These are phyloP conservation scores for Amylostereum chailletii DNA, from an alignment of 1,284 basidiomycete species.

Conservation along the genomic window DNA sequence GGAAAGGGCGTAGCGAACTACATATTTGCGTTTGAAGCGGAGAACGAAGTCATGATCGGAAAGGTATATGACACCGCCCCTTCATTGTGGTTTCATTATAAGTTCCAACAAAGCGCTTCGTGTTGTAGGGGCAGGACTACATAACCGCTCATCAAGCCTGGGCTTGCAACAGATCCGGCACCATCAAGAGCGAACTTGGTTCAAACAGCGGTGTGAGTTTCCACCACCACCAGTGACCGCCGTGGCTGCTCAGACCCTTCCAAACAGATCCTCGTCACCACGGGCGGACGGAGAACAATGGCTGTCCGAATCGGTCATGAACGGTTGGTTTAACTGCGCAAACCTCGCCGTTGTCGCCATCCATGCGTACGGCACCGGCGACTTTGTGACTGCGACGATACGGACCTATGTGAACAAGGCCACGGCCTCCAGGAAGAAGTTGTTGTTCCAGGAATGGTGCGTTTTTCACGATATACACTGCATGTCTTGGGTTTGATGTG, in stretches of 20 bases:
- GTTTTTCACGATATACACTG: neutral
- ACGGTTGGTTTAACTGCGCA: conserved; percentile 23
- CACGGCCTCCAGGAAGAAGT: conserved; percentile 21
- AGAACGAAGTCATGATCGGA: conserved; percentile 33
- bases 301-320: conserved; percentile 24
- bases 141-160: conserved; percentile 20
- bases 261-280: conserved; percentile 24
- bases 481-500: neutral
- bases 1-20: conserved; percentile 33
- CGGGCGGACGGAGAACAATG: conserved; percentile 28
- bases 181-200: conserved; percentile 23
- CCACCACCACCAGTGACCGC: neutral
- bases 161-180: conserved; percentile 29
- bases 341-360: conserved; percentile 29
- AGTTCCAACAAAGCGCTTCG: neutral
- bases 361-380: conserved; percentile 29
- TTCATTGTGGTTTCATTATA: neutral
- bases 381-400: conserved; percentile 21
- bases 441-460: conserved; percentile 29
- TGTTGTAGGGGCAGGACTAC: conserved; percentile 16
- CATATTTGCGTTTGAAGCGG: conserved; percentile 36
- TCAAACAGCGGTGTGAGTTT: conserved; percentile 19
- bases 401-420: conserved; percentile 22
- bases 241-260: neutral
- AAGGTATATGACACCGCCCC: conserved; percentile 8